Percentiles rank a stretch among this genome's conserved stretches.
These are phyloP conservation scores for Cenchrus fungigraminus DNA, from an alignment of 176 grass and related monocot species.

Conservation along the genomic window DNA sequence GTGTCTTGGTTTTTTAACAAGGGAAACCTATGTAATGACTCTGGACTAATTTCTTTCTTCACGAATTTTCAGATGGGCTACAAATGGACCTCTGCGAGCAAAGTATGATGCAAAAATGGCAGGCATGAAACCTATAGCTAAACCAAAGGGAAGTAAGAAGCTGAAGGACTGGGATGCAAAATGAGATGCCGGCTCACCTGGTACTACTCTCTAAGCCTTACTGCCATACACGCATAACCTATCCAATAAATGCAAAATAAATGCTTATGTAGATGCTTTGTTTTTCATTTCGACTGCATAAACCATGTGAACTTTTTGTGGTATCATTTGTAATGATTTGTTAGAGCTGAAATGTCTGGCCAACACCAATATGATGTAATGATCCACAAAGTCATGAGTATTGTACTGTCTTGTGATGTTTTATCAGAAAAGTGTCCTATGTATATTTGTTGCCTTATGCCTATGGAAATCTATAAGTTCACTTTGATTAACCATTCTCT, in stretches of 20 bases:
- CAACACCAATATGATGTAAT: too few relatives aligned
- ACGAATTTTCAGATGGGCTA: constrained; percentile 72
- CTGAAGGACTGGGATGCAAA: constrained; percentile 90
- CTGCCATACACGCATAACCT: not conserved
- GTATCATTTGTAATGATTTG: not conserved
- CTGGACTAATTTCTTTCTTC: constrained; percentile 8
- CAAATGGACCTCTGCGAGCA: constrained; percentile 77
- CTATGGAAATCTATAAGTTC: not conserved
- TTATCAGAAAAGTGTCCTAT: not conserved
- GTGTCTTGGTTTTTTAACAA: not conserved
- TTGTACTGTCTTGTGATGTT: not conserved
- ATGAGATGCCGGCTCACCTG: not conserved
- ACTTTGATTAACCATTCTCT: not conserved
- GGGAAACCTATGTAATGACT: constrained; percentile 15
- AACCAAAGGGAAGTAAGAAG: constrained; percentile 96
- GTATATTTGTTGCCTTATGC: not conserved
- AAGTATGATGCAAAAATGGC: constrained; percentile 96
- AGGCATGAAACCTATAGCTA: constrained; percentile 86
- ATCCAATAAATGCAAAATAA: not conserved
- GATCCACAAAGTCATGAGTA: not conserved
- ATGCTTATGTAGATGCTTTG: not conserved
- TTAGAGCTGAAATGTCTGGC: not conserved
- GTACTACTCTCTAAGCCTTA: not conserved
- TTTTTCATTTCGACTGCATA: constrained; percentile 4
- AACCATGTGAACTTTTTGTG: not conserved